Evolutionary conservation across 164 flowering plant species (phyloP), one percentile per base, ranked within the genome.

Genomic region (Piper longum): DNA sequence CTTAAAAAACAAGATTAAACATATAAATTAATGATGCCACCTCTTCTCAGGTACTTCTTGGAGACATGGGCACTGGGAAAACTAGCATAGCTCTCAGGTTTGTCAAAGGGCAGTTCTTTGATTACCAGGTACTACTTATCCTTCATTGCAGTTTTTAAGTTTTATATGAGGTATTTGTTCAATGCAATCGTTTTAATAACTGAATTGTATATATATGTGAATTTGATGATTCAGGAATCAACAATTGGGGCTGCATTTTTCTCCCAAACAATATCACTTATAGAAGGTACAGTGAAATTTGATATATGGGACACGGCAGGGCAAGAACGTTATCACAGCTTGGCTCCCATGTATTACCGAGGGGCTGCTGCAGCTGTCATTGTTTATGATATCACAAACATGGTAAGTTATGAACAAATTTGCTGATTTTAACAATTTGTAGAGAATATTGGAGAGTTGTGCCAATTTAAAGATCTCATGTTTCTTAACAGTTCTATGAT

Each of bases 291-390:
- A 40, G 75, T 90, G 48, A 90, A 87, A 66, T 84, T 84, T 70
- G 95, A 88, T 62, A 85, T 90, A 80, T 90, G 97, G 95, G 95
- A 88, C 69, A 88, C 91, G 2, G 95, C 95, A 39, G 96, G 96
- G 60, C 96, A 88, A 71, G 96, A 88, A 67, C 64, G 96, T 55
- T 88, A 86, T 65, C 88, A 88, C 59, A 86, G 96, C 72, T 75
- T 88, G 73, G 88, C 96, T 65, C 96, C 96, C 0, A 88, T 88
- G 91, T 88, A 88, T 68, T 86, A 86, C 64, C 89, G 96, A n/a
- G 96, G 97, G 67, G 96, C 97, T 63, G 88, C 93, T 52, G 97
- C 89, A 39, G 93, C 96, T 61, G 85, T 88, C 67, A 82, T 88
- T 60, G 87, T 86, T 3, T 91, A 91, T 75, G 97, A 91, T 71